Base-by-base conservation (phyloP, 352 stramenopile species). In the Phytophthora hybrid region DNA sequence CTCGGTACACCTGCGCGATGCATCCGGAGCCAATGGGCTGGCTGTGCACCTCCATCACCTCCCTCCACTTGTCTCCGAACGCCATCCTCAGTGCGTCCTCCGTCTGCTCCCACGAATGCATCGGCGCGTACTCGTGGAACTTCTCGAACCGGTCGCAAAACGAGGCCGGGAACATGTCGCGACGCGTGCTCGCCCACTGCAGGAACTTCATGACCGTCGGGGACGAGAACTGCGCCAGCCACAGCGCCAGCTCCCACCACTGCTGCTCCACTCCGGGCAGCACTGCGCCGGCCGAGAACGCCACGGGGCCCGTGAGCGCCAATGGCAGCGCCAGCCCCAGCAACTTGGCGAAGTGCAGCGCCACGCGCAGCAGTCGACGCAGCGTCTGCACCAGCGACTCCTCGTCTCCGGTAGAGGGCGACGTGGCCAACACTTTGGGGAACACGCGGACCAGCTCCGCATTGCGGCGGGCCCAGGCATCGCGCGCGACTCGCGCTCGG, bases 201-300 rank as follows among this genome's bases (percentile, higher is more conserved):
- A 95, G 84, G 55, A 99, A 95, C 82, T 99, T 99, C 78, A 98
- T 95, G 69, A 98, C 93, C 5, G 91, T 88, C 2, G 97, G 97
- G 14, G 96, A 98, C 59, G 85, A 85, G 47, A 66, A 79, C 64
- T 92, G 74, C 19, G 89, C 87, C 6, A 83, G 57, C 79, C 82
- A 92, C 16, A 93, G 41, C 7, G 88, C 81, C 32, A 92, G 75
- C 16, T 73, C 74, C 90, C 90, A 96, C 88, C 87, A 95, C 32
- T 74, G 69, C 16, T 85, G 34, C 47, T 83, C 76, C n/a, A 91
- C 26, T 58, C 29, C 8, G 16, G 72, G 74, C 21, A 79, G 16
- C 29, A 82, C 1, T 1, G 49, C 34, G 0, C 74, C 49, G 11
- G 82, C 71, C 9, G 68, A 51, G 5, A 77, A 62, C 1, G 73